These are phyloP conservation scores for Byssochlamys sp. DNA, from an alignment of 2,329 filamentous ascomycete species.

Conservation along the genomic window DNA sequence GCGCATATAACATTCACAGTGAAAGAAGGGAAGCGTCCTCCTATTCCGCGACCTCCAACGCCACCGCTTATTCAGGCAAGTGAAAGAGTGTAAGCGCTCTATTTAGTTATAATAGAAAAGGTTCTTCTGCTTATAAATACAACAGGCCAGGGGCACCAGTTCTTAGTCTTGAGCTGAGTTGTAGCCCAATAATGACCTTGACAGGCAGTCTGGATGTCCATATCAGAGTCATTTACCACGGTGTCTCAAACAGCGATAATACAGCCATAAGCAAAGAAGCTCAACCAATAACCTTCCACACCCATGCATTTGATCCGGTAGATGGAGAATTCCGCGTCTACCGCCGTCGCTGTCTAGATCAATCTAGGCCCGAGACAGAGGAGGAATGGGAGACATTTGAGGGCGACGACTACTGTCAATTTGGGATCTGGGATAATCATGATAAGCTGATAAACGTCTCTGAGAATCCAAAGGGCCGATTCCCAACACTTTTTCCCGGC, in stretches of 20 bases:
- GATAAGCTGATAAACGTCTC: neutral
- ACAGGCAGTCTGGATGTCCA: neutral
- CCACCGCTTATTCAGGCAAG: neutral
- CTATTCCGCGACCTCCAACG: neutral
- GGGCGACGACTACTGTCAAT: neutral
- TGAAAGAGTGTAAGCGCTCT: neutral
- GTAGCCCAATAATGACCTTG: neutral
- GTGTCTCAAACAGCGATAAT: constrained; percentile 1
- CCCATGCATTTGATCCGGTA: neutral
- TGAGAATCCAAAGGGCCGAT: neutral
- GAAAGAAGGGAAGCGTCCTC: neutral
- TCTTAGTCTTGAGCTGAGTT: neutral
- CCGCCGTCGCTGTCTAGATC: constrained; percentile 1
- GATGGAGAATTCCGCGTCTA: neutral
- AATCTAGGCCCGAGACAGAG: constrained; percentile 1
- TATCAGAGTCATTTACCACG: constrained; percentile 2
- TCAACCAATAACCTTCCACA: constrained; percentile 4
- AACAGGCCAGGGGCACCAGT: neutral
- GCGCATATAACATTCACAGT: neutral
- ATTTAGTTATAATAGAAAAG: neutral
- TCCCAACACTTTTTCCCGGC: neutral
- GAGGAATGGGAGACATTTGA: constrained; percentile 2
- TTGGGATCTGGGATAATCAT: constrained; percentile 1
- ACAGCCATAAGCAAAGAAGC: neutral
- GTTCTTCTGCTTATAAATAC: neutral